Conservation (phyloP, 2,329 filamentous ascomycete genomes). For the Penicillium sp. region DNA sequence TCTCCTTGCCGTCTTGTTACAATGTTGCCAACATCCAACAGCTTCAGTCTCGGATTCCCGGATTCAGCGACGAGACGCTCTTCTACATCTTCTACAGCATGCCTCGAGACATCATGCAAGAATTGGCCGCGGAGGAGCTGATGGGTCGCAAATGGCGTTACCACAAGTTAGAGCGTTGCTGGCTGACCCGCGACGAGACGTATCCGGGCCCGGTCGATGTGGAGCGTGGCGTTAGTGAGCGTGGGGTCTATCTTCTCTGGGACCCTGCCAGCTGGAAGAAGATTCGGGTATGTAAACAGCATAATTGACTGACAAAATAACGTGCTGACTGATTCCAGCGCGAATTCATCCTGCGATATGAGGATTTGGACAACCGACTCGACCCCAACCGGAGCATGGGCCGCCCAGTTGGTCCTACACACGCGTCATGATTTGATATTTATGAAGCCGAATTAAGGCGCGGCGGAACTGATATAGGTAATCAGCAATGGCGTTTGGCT, state of each 20-base stretch:
- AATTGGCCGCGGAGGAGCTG: slow-evolving; percentile 60
- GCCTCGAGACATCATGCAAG: slow-evolving; percentile 61
- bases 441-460: neutral
- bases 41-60: slow-evolving; percentile 54
- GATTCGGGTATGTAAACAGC: slow-evolving; percentile 38
- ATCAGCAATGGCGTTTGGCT: slow-evolving; percentile 35
- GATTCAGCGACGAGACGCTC: slow-evolving; percentile 61
- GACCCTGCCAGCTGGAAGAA: slow-evolving; percentile 49
- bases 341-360: slow-evolving; percentile 48
- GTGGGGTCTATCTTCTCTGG: slow-evolving; percentile 51
- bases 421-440: slow-evolving; percentile 32
- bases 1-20: slow-evolving; percentile 60
- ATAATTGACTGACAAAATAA: neutral
- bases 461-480: slow-evolving; percentile 18
- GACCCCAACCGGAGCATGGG: slow-evolving; percentile 37
- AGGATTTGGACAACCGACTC: slow-evolving; percentile 47
- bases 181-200: slow-evolving; percentile 48
- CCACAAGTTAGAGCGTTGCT: slow-evolving; percentile 50
- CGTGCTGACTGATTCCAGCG: slow-evolving; percentile 31
- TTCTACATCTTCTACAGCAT: slow-evolving; percentile 68
- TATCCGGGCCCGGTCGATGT: slow-evolving; percentile 47
- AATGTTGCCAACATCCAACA: slow-evolving; percentile 63
- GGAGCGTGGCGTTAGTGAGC: slow-evolving; percentile 46
- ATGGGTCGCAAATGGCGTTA: slow-evolving; percentile 52
- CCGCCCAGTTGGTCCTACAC: slow-evolving; percentile 35